Base-by-base conservation (phyloP, 108 stramenopile species). In the Pseudonitzschia pungens region DNA sequence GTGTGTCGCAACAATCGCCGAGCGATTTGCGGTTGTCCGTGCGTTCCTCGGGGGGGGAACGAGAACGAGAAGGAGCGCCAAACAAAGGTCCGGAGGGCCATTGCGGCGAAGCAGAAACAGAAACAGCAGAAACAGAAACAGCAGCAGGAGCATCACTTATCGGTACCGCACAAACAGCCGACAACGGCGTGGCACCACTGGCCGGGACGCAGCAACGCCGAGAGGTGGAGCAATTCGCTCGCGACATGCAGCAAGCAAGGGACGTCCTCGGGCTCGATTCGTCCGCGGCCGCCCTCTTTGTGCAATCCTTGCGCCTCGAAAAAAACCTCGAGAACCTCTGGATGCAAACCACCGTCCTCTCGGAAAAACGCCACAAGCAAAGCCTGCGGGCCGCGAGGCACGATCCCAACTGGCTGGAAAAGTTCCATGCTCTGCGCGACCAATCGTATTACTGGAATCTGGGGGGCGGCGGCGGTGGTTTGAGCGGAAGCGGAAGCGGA, bases 341-440 rank as follows among this genome's bases (percentile, higher is more conserved):
- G 16, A 41, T 41, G 21, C 60, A 64, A 48, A 52, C 21, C 7
- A 20, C 66, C 15, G 24, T 64, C 22, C 21, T 63, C 14, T 71
- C 65, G 1, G 50, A 63, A 52, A 28, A 33, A 6, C 75, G 70
- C 21, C 75, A 76, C 51, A 9, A 53, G 24, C 66, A 71, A 22
- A 40, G 63, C 24, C 24, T 56, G 27, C n/a, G 40, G 1, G 54
- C 52, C 9, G 27, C 67, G 14, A 40, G 22, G 10, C 68, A 68
- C 40, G 71, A 78, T 68, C 71, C 77, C 0, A 53, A 72, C 40
- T 78, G 77, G 77, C 59, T 48, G 42, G 77, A 78, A 31, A 78
- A 78, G 51, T 48, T 78, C 10, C 18, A 31, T 16, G 10, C 27
- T 9, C 33, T 59, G 15, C 76, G 76, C 12, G 65, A 78, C 33